Evolutionary conservation across 2,329 filamentous ascomycete genomes (phyloP), one percentile per base, ranked within the genome.

Genomic region (Raffaelea arxii): DNA sequence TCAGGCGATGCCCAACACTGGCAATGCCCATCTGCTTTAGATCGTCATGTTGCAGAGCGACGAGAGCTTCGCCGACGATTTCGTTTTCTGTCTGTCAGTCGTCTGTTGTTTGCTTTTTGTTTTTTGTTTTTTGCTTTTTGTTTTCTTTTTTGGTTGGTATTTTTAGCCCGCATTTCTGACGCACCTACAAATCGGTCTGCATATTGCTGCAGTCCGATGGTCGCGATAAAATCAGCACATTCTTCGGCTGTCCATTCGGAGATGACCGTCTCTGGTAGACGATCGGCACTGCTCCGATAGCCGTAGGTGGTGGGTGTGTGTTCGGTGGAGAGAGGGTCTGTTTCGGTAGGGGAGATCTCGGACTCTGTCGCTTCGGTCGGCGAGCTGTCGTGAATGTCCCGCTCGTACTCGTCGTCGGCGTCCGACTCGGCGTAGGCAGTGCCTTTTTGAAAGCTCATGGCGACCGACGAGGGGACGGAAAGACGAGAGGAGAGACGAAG

Each of bases 1-100:
- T 94, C 57, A 98, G 73, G 50, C 92, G 83, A 68, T 98, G 92
- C 36, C 92, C 92, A 41, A 96, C 88, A 66, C 91, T 97, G 52
- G 74, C 72, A 53, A 98, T 86, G 41, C 90, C 90, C 82, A 97
- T 91, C 61, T 94, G 88, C 66, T 94, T 95, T 57, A 98, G 71
- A 62, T 97, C 91, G 48, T 94, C 86, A 62, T 97, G 92, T 53
- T 86, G 84, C 53, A 98, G 70, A 36, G 87, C 87, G 48, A 95
- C 80, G 52, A 98, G 71, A 44, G 87, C 91, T 62, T 97, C 89
- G 54, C 92, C 92, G 32, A 90, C 84, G 56, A 98, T 94, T 53
- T 88, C 89, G 61, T 98, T 94, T 59, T 96, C 92, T 92, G 24
- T 7, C 22, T 4, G 22, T n/a, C 9, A 7, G 14, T 38, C 32